A percentile compares a stretch with the other conserved stretches of the same genome.
Evolutionary conservation across 2,329 filamentous ascomycete genomes (phyloP).

Genomic region (Fusarium mangiferae): DNA sequence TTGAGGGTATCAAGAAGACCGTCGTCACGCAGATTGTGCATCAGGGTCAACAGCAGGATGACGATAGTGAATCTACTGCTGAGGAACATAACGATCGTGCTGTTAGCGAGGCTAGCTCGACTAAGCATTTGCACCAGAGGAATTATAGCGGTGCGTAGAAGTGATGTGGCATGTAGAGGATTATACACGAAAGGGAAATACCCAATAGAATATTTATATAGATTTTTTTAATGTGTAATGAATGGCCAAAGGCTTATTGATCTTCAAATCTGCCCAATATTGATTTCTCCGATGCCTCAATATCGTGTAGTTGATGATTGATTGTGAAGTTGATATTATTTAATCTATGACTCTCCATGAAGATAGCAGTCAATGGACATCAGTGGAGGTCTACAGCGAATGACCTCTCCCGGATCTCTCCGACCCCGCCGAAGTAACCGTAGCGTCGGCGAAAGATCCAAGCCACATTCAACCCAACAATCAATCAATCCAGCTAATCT

Average conservation of each 20-base stretch:
- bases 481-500: not conserved
- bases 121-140: slow-evolving; percentile 32
- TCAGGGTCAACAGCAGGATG: not conserved
- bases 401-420: not conserved
- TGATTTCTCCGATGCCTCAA: accelerated
- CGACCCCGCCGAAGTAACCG: not conserved
- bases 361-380: too few relatives aligned
- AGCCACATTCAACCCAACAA: not conserved
- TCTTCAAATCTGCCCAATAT: not conserved
- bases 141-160: slow-evolving; percentile 18
- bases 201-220: slow-evolving; percentile 4
- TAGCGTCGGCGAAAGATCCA: not conserved
- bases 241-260: not conserved
- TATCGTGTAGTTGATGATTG: accelerated
- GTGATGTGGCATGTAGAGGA: not conserved
- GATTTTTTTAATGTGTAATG: slow-evolving; percentile 30
- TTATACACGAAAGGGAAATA: not conserved
- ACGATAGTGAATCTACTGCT: slow-evolving; percentile 21
- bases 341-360: not conserved
- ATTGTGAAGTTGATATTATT: accelerated
- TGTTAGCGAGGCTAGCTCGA: slow-evolving; percentile 41
- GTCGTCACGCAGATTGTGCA: slow-evolving; percentile 38
- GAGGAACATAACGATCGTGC: slow-evolving; percentile 40
- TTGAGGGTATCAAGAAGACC: slow-evolving; percentile 42
- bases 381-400: not conserved